Conservation (phyloP, 2,329 filamentous ascomycete species). For the Sporothrix brunneoviolacea region DNA sequence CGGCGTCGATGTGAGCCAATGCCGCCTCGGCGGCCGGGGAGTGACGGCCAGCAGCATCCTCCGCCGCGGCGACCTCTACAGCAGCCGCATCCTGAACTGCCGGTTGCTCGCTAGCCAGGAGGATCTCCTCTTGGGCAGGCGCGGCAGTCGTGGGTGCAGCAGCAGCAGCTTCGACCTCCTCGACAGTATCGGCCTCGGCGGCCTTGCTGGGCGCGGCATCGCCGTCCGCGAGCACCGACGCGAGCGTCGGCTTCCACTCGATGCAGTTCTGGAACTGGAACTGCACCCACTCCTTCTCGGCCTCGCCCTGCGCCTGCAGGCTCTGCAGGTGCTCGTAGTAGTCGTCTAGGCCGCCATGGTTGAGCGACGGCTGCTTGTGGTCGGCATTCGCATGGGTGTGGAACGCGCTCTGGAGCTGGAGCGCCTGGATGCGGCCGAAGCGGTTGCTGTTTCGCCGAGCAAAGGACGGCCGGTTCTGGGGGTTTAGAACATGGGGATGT, state of each 20-base stretch:
- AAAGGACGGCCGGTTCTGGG: constrained; percentile 59
- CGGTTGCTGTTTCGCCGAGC: constrained; percentile 50
- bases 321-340: constrained; percentile 90
- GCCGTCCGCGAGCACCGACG: constrained; percentile 45
- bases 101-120: background rate
- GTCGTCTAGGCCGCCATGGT: constrained; percentile 69
- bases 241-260: constrained; percentile 70
- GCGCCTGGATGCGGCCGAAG: constrained; percentile 47
- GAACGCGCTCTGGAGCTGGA: constrained; percentile 73
- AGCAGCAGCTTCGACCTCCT: background rate
- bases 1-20: constrained; percentile 77
- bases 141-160: background rate
- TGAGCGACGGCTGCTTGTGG: constrained; percentile 42
- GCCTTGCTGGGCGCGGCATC: constrained; percentile 24
- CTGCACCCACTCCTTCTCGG: constrained; percentile 79
- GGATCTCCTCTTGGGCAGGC: background rate
- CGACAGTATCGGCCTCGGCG: constrained; percentile 27
- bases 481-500: constrained; percentile 70
- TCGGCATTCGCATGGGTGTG: constrained; percentile 55
- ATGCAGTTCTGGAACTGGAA: constrained; percentile 84
- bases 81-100: background rate
- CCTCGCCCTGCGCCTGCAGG: constrained; percentile 60
- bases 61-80: background rate
- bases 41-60: background rate
- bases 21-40: constrained; percentile 42